Conservation (phyloP, 2,329 filamentous ascomycete genomes). For the Fusarium nematophilum region DNA sequence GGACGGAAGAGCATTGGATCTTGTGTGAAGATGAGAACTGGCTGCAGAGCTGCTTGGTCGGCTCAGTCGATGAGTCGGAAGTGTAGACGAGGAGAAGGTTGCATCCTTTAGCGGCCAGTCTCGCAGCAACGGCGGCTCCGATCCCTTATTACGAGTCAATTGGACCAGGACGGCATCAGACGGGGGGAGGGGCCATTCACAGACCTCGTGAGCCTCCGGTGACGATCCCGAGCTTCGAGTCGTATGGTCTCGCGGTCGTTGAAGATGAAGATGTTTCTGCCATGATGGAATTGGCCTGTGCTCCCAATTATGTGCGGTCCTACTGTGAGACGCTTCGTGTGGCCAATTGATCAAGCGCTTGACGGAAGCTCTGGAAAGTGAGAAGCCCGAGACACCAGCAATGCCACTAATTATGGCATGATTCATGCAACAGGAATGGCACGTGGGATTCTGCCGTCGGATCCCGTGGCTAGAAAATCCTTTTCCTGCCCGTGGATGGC, state of each 20-base stretch:
- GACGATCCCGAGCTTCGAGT: constrained; percentile 49
- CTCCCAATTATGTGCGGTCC: neutral
- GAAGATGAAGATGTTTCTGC: constrained; percentile 16
- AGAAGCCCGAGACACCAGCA: neutral
- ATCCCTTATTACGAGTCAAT: constrained; percentile 56
- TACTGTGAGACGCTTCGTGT: neutral
- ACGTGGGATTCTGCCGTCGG: neutral
- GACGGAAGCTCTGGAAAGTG: neutral
- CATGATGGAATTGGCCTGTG: constrained; percentile 29
- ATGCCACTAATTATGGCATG: constrained; percentile 10
- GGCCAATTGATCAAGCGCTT: neutral
- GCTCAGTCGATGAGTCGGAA: constrained; percentile 62
- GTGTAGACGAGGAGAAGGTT: constrained; percentile 71
- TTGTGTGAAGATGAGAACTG: constrained; percentile 59
- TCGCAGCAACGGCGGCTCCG: constrained; percentile 67
- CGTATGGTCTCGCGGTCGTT: constrained; percentile 41
- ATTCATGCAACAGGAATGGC: constrained; percentile 2
- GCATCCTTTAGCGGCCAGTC: constrained; percentile 70
- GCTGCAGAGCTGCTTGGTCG: constrained; percentile 59
- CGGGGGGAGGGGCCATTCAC: neutral
- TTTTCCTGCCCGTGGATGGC: neutral
- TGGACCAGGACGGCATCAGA: neutral
- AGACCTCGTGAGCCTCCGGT: constrained; percentile 50
- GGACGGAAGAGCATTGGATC: constrained; percentile 43
- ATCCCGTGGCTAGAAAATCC: constrained; percentile 9